Base-by-base conservation (phyloP, 1,284 basidiomycete species). In the Boletellus deceptivus region DNA sequence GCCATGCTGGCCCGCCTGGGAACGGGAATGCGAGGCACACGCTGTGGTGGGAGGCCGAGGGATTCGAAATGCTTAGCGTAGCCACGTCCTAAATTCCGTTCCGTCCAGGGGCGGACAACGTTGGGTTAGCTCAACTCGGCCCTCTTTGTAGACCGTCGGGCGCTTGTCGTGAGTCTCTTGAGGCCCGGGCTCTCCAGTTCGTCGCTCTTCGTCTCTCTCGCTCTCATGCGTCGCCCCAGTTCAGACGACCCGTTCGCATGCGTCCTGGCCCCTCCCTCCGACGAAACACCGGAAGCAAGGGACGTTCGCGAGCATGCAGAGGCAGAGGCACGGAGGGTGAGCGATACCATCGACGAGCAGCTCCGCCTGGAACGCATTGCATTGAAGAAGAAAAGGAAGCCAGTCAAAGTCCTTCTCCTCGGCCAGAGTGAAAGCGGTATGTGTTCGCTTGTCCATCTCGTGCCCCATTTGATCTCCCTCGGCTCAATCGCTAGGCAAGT, bases 401-500 rank as follows among this genome's bases (percentile, higher is more conserved):
- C 80, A 0, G 76, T 86, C 55, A 82, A 82, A 58, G 68, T 86
- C 29, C 70, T 86, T 51, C 70, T 86, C 37, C 71, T 86, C 6
- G 84, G 86, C 13, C 86, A 89, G 67, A 85, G 84, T 58, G 85
- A 88, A 69, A 86, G 83, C 58, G 86, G 86, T 77, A 56, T 53
- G 0, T 35, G 0, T 35, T 3, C 13, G 29, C 29, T 31, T 31
- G 29, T n/a, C 36, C 40, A 38, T 39, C 45, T 39, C 77, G 75
- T 58, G 72, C 74, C 17, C 73, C 72, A 22, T 72, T 48, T 52
- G 70, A 55, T 43, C 33, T 10, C 38, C 13, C 8, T 6, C 18
- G 29, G 29, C 29, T 11, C 6, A 3, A 18, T 39, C 27, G 24
- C 31, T 54, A 78, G 77, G 78, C 37, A 80, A 79, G 55, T 78